Base-by-base conservation (phyloP, 116 monocot species). In the Trichopus zeylanicus region DNA sequence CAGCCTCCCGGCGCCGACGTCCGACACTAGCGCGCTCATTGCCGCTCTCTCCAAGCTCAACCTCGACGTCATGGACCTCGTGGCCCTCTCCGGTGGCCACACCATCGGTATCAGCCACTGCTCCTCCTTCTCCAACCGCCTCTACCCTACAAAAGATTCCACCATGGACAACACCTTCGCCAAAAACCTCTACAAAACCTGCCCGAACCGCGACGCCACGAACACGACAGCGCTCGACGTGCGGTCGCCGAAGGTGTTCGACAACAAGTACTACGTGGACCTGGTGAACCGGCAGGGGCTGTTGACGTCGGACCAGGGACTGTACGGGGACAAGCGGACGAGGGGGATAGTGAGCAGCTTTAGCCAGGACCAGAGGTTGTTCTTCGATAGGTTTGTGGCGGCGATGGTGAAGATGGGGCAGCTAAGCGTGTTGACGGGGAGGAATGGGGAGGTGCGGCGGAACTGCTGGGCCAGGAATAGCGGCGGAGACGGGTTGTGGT, bases 231-330 rank as follows among this genome's bases (percentile, higher is more conserved):
- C 65, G 25, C 64, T 63, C 57, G 75, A 87, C 68, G 57, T 72
- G 56, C 33, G 81, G 19, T 59, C 65, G 53, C 87, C 78, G 9
- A 63, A 75, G 61, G 31, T 5, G 1, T 78, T 82, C 73, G 73
- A 87, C 75, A 87, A 87, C 79, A 79, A 70, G 79, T 87, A 87
- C 75, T 87, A 82, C 60, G 82, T 79, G 7, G 87, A 82, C 49
- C 67, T 87, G 26, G 22, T 73, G 31, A 70, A 78, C 69, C 56
- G 78, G 3, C 51, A 82, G 48, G 87, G 87, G 13, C 42, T 87
- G 39, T 87, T 87, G 70, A 76, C 73, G 3, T 87, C 87, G 4
- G 87, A 87, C 72, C 82, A 87, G 73, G 78, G 73, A 53, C 30
- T 87, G 53, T 76, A 67, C 63, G 47, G 46, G 23, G 79, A 87